Evolutionary conservation across 768 basidiomycete species (phyloP), one percentile per base, ranked within the genome.

Genomic region (Pleurotus citrinopileatus): DNA sequence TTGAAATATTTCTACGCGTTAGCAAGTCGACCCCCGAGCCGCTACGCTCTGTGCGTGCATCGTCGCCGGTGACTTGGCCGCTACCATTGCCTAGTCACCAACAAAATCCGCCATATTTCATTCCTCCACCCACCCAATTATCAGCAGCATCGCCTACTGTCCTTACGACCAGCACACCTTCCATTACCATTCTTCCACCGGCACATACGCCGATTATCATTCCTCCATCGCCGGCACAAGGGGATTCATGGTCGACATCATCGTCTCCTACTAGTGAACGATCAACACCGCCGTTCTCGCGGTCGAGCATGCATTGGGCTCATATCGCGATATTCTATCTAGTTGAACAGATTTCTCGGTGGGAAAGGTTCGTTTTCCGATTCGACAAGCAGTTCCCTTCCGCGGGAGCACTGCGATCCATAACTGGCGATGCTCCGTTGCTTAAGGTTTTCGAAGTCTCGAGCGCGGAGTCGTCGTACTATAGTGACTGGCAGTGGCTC

Each of bases 261-360:
- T 57, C 62, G 7, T 61, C 63, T 56, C 52, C 65, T 57, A n/a
- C 59, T 53, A 50, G 48, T 56, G 59, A 63, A 55, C 60, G 67
- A 47, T 43, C 62, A 52, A 53, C 60, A 50, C 55, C 68, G 46
- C 45, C 65, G 55, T 55, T 68, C 60, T 67, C 73, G 42, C 67
- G 77, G 57, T 73, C 75, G 15, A 84, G 80, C 57, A 76, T 80
- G 57, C 84, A 88, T 52, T 92, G 89, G 89, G 89, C 88, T 0
- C 83, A 89, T 59, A 86, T 92, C 27, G 86, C 85, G 0, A 82
- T 91, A 42, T 90, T 78, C 65, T 92, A 91, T 63, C 68, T 92
- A 19, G 83, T 86, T 2, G 82, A 88, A 59, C 86, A 90, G 64
- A 91, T 91, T 83, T 82, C 83, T 58, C 79, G 89, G 25, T 92